Evolutionary conservation across 108 stramenopile species (phyloP), one percentile per base, ranked within the genome.

Genomic region (Cyclotella cryptica): DNA sequence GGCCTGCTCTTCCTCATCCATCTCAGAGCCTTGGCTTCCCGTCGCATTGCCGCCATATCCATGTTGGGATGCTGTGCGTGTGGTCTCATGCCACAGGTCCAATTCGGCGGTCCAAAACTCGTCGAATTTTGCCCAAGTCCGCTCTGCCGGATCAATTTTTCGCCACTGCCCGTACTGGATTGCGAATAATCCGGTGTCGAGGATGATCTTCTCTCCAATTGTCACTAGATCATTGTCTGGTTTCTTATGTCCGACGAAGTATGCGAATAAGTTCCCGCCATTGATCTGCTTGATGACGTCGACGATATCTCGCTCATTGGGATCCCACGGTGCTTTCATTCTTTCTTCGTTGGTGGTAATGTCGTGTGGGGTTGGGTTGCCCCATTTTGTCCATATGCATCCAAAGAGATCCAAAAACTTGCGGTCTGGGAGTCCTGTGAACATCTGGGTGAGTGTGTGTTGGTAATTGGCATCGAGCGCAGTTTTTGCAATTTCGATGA

Each of bases 41-140:
- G 42, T 22, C 2, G 19, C 44, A 21, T 68, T 68, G 7, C 67
- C 67, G n/a, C 67, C 67, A 68, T 52, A 68, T 0, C 67, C 65
- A 15, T 52, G 67, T 10, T 39, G 27, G 51, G 1, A 13, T 0
- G 47, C 22, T 6, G 67, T 51, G 10, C 15, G 8, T 0, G 28
- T 24, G 7, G 51, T 19, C 35, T 53, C 5, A 3, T 35, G 7
- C 47, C 47, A 68, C 1, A 24, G 17, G 5, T 28, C 29, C 3
- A 18, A 18, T 30, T 29, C 10, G 0, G 28, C 49, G 17, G 27
- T 68, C 19, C 11, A 12, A 14, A 51, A 68, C 7, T 11, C 29
- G 1, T 52, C n/a, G 3, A 68, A 35, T 7, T 53, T 30, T 19
- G 18, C 40, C 27, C 27, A 68, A 8, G 67, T 68, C 10, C 49